Conservation (phyloP, 2,329 filamentous ascomycete species). For the Leptographium lundbergii region DNA sequence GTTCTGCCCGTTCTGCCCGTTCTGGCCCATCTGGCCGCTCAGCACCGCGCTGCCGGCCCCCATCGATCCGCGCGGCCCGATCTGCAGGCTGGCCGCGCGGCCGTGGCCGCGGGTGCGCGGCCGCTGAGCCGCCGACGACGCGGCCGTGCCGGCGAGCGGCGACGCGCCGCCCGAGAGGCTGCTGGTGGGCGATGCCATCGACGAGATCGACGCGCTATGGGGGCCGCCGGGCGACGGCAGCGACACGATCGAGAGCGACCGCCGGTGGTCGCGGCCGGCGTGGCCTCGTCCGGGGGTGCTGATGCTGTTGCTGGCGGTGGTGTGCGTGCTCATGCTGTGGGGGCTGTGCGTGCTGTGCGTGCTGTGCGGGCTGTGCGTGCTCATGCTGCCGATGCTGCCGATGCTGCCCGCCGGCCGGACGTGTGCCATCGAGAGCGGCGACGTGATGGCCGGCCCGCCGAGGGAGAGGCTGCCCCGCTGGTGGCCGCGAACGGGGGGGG, state of each 20-base stretch:
- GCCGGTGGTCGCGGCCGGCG: constrained; percentile 36
- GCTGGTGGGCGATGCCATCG: constrained; percentile 20
- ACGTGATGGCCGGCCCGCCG: constrained; percentile 6
- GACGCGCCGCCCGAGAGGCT: constrained; percentile 16
- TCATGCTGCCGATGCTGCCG: too few relatives aligned
- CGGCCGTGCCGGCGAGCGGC: constrained; percentile 19
- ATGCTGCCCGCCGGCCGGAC: too few relatives aligned
- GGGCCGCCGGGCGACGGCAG: constrained; percentile 40
- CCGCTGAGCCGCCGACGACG: not conserved
- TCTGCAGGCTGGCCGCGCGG: constrained; percentile 72
- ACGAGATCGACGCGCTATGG: constrained; percentile 24
- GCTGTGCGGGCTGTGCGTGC: too few relatives aligned
- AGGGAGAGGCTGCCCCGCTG: constrained; percentile 12
- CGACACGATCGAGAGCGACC: constrained; percentile 73
- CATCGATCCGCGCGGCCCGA: constrained; percentile 37
- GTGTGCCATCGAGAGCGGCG: not conserved
- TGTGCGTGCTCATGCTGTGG: not conserved
- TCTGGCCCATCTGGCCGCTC: not conserved
- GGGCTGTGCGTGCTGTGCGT: too few relatives aligned
- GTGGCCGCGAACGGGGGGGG: constrained; percentile 3
- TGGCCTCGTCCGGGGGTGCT: not conserved
- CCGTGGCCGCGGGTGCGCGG: constrained; percentile 54
- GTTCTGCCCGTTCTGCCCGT: too few relatives aligned
- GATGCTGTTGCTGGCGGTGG: not conserved
- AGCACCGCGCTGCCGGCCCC: constrained; percentile 10